Evolutionary conservation across 2,329 filamentous ascomycete genomes (phyloP).

Genomic region (Stenocarpella maydis): DNA sequence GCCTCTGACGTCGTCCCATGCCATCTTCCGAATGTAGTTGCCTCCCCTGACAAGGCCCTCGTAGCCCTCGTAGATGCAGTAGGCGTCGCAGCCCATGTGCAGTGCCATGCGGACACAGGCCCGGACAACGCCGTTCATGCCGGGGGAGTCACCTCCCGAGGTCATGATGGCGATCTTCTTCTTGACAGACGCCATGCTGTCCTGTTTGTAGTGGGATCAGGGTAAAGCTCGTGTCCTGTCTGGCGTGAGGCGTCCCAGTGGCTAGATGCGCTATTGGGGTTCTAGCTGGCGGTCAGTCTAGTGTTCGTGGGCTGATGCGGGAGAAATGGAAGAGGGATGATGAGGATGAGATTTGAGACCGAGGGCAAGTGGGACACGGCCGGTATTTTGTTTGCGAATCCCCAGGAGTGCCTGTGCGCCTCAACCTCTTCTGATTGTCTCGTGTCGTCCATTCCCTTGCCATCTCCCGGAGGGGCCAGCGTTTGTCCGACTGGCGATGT

Average conservation of each 20-base stretch:
- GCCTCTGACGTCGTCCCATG: slow-evolving; percentile 93
- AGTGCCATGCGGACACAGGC: slow-evolving; percentile 93
- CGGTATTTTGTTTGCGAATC: not conserved
- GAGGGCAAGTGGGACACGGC: not conserved
- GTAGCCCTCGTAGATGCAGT: slow-evolving; percentile 91
- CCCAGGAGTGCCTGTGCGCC: slow-evolving; percentile 6
- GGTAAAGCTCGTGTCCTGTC: not conserved
- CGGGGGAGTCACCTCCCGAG: slow-evolving; percentile 90
- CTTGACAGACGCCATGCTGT: slow-evolving; percentile 54
- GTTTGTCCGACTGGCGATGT: slow-evolving; percentile 2
- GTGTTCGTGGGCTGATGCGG: not conserved
- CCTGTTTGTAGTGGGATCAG: slow-evolving; percentile 28
- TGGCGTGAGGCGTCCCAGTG: not conserved
- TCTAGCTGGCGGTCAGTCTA: not conserved
- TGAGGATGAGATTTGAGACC: not conserved
- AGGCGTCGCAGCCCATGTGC: slow-evolving; percentile 81
- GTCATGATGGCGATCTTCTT: slow-evolving; percentile 91
- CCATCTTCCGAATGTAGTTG: slow-evolving; percentile 85
- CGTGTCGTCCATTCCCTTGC: slow-evolving; percentile 13
- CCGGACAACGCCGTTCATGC: slow-evolving; percentile 92
- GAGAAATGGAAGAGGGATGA: not conserved
- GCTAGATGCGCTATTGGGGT: not conserved
- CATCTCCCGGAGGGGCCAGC: not conserved
- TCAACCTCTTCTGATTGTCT: slow-evolving; percentile 1
- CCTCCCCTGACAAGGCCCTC: slow-evolving; percentile 92